These are phyloP conservation scores for button mushroom (Agaricus bisporus) DNA, from an alignment of 768 basidiomycete genomes.

Conservation along the genomic window DNA sequence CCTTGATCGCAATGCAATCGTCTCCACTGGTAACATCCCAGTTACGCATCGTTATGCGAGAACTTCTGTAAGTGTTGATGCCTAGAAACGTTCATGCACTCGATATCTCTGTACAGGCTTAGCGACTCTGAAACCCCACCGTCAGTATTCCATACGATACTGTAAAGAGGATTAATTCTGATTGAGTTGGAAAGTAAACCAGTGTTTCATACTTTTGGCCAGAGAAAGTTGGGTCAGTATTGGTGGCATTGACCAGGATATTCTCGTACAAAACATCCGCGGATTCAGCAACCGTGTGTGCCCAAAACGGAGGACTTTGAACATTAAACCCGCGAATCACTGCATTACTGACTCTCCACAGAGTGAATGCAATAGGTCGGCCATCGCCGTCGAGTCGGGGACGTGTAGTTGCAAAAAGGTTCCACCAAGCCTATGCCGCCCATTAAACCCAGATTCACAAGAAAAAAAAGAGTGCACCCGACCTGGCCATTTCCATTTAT, in stretches of 20 bases:
- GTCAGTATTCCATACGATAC: constrained; percentile 56
- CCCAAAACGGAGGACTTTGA: constrained; percentile 54
- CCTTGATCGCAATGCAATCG: constrained; percentile 61
- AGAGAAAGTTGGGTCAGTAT: constrained; percentile 41
- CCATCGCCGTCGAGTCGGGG: constrained; percentile 50
- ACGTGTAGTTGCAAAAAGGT: constrained; percentile 37
- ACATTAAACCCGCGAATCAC: constrained; percentile 43
- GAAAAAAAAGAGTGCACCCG: background rate
- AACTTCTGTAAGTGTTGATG: constrained; percentile 50
- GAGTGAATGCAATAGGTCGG: constrained; percentile 48
- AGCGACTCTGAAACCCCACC: constrained; percentile 24
- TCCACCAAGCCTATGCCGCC: constrained; percentile 43
- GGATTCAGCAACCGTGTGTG: constrained; percentile 49
- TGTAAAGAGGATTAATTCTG: constrained; percentile 14
- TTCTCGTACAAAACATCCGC: constrained; percentile 45
- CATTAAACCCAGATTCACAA: background rate
- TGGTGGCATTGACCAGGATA: constrained; percentile 53
- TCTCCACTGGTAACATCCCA: constrained; percentile 62
- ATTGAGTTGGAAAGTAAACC: too few relatives aligned
- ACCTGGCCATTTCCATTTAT: constrained; percentile 58
- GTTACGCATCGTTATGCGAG: constrained; percentile 40
- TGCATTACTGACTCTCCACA: constrained; percentile 38
- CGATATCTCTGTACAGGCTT: background rate
- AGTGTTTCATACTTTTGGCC: constrained; percentile 38
- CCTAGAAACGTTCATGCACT: constrained; percentile 21